Evolutionary conservation across 768 basidiomycete genomes (phyloP).

Genomic region (Tylopilus sp.): DNA sequence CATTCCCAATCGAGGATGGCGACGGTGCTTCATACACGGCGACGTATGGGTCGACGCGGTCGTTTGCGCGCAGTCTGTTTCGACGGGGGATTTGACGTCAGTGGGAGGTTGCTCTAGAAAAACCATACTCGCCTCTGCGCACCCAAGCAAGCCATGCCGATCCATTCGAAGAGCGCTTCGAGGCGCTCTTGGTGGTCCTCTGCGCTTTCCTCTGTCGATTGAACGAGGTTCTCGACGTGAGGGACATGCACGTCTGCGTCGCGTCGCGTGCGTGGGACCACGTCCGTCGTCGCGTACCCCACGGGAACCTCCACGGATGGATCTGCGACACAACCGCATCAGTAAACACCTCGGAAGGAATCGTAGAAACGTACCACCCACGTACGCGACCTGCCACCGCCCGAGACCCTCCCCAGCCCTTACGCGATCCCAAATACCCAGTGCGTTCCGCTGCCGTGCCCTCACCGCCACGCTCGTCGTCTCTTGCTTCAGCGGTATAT

Average conservation of each 20-base stretch:
- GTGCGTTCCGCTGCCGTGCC: slow-evolving; percentile 37
- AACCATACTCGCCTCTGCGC: slow-evolving; percentile 51
- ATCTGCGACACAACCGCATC: not conserved
- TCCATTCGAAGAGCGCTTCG: slow-evolving; percentile 62
- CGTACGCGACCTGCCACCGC: slow-evolving; percentile 46
- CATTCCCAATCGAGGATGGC: slow-evolving; percentile 40
- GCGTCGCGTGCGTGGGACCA: slow-evolving; percentile 23
- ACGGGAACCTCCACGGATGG: not conserved
- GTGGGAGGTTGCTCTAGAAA: no score
- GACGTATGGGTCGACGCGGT: slow-evolving; percentile 66
- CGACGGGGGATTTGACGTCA: no score
- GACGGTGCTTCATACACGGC: slow-evolving; percentile 59
- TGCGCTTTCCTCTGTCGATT: slow-evolving; percentile 28
- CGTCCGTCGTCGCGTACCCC: slow-evolving; percentile 2
- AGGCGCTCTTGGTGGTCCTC: slow-evolving; percentile 52
- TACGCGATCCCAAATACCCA: slow-evolving; percentile 49
- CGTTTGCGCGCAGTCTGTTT: slow-evolving; percentile 54
- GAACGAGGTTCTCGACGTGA: slow-evolving; percentile 26
- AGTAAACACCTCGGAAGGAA: no score
- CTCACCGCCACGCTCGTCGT: slow-evolving; percentile 36
- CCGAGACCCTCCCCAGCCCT: slow-evolving; percentile 32
- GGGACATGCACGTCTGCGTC: slow-evolving; percentile 42
- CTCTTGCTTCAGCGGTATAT: slow-evolving; percentile 41
- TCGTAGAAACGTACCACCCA: slow-evolving; percentile 12
- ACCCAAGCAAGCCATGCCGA: slow-evolving; percentile 64